These are phyloP conservation scores for Myxozyma geophila DNA, from an alignment of 805 yeast genomes.

Conservation along the genomic window DNA sequence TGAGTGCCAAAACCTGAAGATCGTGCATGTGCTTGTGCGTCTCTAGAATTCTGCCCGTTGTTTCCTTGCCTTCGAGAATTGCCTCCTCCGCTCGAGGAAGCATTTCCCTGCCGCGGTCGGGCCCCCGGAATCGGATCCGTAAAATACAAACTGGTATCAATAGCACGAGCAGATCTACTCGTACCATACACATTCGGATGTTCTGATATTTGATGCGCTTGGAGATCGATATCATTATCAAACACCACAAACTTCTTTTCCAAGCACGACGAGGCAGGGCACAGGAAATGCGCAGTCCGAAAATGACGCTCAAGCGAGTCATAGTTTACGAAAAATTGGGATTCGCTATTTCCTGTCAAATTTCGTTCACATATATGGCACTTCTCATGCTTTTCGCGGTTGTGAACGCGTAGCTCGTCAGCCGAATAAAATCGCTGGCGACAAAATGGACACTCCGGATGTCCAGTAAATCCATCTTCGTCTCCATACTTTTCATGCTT, in stretches of 20 bases:
- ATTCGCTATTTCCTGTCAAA: conserved; percentile 54
- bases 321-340: conserved; percentile 79
- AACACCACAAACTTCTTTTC: conserved; percentile 93
- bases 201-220: conserved; percentile 83
- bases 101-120: neutral
- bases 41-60: neutral
- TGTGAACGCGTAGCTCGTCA: conserved; percentile 82
- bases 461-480: conserved; percentile 74
- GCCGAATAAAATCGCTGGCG: conserved; percentile 79
- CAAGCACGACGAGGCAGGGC: conserved; percentile 75
- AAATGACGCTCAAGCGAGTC: conserved; percentile 78
- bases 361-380: conserved; percentile 86
- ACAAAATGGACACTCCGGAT: conserved; percentile 87
- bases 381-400: conserved; percentile 81
- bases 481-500: conserved; percentile 79
- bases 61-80: conserved; percentile 6
- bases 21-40: neutral
- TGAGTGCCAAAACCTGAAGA: conserved; percentile 21
- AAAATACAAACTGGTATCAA: conserved; percentile 28
- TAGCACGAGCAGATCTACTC: conserved; percentile 30
- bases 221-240: conserved; percentile 79
- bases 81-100: neutral
- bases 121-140: conserved; percentile 6
- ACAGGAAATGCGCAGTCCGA: conserved; percentile 69
- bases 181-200: conserved; percentile 64